phyloP scores from a whole-genome alignment of 2,329 filamentous ascomycete species.

The Neoascochyta sp. region DNA sequence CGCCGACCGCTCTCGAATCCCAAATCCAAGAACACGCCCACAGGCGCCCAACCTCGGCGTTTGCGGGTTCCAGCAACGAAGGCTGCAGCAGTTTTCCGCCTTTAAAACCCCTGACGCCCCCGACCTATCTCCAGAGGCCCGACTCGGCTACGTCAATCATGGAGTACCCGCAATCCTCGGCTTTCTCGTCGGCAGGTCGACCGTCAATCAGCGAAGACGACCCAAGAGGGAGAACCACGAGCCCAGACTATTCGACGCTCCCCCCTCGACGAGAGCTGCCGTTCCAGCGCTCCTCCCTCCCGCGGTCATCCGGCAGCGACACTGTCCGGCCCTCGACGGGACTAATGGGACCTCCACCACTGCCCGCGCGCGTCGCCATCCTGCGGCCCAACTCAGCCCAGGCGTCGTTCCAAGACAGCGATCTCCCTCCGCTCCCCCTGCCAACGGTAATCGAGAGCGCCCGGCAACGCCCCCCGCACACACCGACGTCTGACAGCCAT shows the following conservation, averaged over 20 bases:
- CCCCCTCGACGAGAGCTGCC: constrained; percentile 41
- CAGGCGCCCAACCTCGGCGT: constrained; percentile 18
- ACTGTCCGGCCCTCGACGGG: constrained; percentile 18
- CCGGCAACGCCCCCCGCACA: constrained; percentile 2
- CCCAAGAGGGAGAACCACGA: background rate
- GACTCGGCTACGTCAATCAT: constrained; percentile 17
- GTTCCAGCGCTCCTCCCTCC: constrained; percentile 34
- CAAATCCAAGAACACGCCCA: constrained; percentile 9
- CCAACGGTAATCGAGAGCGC: constrained; percentile 27
- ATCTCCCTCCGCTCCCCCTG: constrained; percentile 36
- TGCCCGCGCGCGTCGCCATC: constrained; percentile 21
- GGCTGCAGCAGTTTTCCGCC: background rate
- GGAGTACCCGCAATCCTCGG: too few species aligned
- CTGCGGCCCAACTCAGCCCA: constrained; percentile 19
- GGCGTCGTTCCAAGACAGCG: constrained; percentile 12
- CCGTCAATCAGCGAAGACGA: background rate
- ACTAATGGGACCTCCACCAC: constrained; percentile 31
- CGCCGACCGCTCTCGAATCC: constrained; percentile 6
- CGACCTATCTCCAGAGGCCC: constrained; percentile 26
- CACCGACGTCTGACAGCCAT: constrained; percentile 6
- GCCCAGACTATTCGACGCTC: too few species aligned
- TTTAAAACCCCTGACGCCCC: constrained; percentile 19
- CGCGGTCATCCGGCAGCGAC: constrained; percentile 25
- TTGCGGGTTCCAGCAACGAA: constrained; percentile 3
- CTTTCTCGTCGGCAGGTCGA: background rate